Percentiles rank a stretch among this genome's conserved stretches.
Evolutionary conservation across 192 early-diverging fungal species (phyloP).

Genomic region (Thoreauomyces humboldtii): DNA sequence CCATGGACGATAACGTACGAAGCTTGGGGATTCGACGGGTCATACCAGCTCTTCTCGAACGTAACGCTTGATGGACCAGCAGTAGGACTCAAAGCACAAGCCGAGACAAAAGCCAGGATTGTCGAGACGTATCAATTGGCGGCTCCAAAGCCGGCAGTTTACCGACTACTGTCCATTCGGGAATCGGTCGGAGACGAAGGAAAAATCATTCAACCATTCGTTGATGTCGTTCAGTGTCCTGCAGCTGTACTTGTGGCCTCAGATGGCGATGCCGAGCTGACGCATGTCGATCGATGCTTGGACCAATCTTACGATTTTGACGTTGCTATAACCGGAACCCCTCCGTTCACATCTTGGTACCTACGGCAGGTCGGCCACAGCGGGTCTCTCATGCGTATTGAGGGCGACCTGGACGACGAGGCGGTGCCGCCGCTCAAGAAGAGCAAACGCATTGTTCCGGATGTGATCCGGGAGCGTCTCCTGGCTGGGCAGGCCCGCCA

Average conservation of each 20-base stretch:
- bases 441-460: slow-evolving; percentile 1
- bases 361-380: slow-evolving; percentile 14
- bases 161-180: slow-evolving; percentile 16
- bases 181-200: slow-evolving; percentile 10
- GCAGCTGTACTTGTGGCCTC: neutral
- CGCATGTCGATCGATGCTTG: slow-evolving; percentile 31
- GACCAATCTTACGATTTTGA: slow-evolving; percentile 25
- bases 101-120: slow-evolving; percentile 4
- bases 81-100: neutral
- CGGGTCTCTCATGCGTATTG: slow-evolving; percentile 7
- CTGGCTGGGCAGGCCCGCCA: slow-evolving; percentile 4
- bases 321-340: slow-evolving; percentile 21
- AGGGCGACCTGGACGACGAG: neutral
- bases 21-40: slow-evolving; percentile 25
- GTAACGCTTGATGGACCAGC: slow-evolving; percentile 10
- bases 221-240: slow-evolving; percentile 20
- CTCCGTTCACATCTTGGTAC: slow-evolving; percentile 28
- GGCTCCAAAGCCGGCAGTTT: slow-evolving; percentile 25
- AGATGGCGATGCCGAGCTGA: slow-evolving; percentile 4
- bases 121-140: slow-evolving; percentile 13
- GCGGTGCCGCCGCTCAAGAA: neutral
- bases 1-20: slow-evolving; percentile 41
- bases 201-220: slow-evolving; percentile 1
- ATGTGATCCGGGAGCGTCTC: slow-evolving; percentile 10
- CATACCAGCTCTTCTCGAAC: slow-evolving; percentile 8